Base-by-base conservation (phyloP, 176 grass and related monocot genomes). In the Zoysia japonica region DNA sequence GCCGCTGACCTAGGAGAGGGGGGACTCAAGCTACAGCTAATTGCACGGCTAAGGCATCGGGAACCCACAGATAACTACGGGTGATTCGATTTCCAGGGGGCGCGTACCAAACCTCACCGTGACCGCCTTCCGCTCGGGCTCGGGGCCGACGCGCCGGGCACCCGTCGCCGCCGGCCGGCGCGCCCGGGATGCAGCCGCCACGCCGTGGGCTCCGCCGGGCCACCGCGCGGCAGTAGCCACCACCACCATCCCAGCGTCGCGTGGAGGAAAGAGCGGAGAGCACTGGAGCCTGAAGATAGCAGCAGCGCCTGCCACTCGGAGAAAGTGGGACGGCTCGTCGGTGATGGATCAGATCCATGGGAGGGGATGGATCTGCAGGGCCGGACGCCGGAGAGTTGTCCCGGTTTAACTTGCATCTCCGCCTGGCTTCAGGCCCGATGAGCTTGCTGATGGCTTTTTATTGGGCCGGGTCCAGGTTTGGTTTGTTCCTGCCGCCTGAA, bases 61-160 rank as follows among this genome's bases (percentile, higher is more conserved):
- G 53, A 55, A 55, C 14, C 53, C 53, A n/a, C 53, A 55, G 15
- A 55, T 17, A 40, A 54, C 8, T 16, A 54, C 56, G 61, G 61
- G n/a, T 61, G 72, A 35, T 46, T 61, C 3, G 42, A 28, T 61
- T 52, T 51, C 76, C 36, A 67, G 12, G 11, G 76, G 76, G 47
- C 15, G 62, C 76, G 61, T 78, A 78, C 76, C 76, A 67, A 53
- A 78, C 76, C 76, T 78, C 36, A 42, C 62, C 61, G 61, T 78
- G 76, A 47, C 76, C 36, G 61, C 61, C 76, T 78, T 78, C 10
- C 5, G 37, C 62, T 78, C 61, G 47, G 36, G 75, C 61, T 78
- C 75, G 2, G 61, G 47, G 5, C 36, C 75, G 75, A 78, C 14
- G 61, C 61, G 9, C 36, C 9, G 9, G 75, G 5, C 28, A 0